A percentile compares a stretch with the other conserved stretches of the same genome.
These are phyloP conservation scores for Parietaria judaica DNA, from an alignment of 306 rosid species.

Conservation along the genomic window DNA sequence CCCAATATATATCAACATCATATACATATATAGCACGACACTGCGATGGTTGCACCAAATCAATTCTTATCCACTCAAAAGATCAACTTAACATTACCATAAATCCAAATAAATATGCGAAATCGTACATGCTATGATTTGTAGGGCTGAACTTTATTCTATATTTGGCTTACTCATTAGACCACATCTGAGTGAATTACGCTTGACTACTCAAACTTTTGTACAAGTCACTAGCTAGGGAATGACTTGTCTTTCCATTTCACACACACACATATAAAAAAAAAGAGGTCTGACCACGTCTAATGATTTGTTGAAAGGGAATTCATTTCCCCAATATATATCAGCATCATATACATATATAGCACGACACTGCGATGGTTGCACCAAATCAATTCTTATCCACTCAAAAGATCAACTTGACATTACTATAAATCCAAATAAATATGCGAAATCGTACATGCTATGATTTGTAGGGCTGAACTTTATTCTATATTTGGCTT, in stretches of 20 bases:
- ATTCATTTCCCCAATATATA: not conserved
- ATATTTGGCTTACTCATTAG: too few relatives aligned
- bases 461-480: too few relatives aligned
- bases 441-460: not conserved
- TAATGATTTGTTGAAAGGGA: not conserved
- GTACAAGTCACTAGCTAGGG: too few relatives aligned
- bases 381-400: not conserved
- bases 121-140: not conserved
- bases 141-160: too few relatives aligned
- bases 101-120: not conserved
- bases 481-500: too few relatives aligned
- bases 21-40: not conserved
- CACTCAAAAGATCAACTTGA: not conserved
- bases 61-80: conserved; percentile 3
- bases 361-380: not conserved
- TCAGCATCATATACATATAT: not conserved
- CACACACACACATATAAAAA: too few relatives aligned
- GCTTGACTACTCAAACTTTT: too few relatives aligned
- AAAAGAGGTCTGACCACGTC: too few relatives aligned
- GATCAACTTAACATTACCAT: not conserved
- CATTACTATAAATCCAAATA: not conserved
- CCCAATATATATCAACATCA: not conserved
- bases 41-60: not conserved
- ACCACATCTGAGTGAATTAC: too few relatives aligned
- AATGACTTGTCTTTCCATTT: too few relatives aligned